phyloP scores from a whole-genome alignment of 2,329 filamentous ascomycete species.

The Penicillium capsulatum region DNA sequence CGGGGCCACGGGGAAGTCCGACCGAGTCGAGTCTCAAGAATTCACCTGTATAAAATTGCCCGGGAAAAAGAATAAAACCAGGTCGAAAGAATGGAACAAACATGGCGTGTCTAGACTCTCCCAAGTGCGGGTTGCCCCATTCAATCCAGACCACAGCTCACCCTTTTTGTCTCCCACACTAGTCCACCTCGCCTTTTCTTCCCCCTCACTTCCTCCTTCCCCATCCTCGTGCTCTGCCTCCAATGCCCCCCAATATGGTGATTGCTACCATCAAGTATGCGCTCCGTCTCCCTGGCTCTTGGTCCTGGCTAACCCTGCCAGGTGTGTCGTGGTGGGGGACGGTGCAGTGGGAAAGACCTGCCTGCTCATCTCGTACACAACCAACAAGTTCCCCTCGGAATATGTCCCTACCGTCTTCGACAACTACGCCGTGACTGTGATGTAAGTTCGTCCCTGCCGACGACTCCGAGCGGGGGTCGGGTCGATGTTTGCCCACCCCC shows the following conservation, averaged over 20 bases:
- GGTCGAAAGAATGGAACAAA: background rate
- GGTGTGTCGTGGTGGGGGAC: slow-evolving; percentile 98
- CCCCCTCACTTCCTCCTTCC: slow-evolving; percentile 1
- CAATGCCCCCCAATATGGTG: slow-evolving; percentile 46
- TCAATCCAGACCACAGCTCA: slow-evolving; percentile 27
- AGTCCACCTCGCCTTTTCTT: slow-evolving; percentile 9
- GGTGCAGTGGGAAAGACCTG: slow-evolving; percentile 99
- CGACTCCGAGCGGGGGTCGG: background rate
- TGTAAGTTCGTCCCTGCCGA: slow-evolving; percentile 61
- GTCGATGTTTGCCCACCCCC: too few species aligned
- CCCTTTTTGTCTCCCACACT: slow-evolving; percentile 29
- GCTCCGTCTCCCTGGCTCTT: slow-evolving; percentile 9
- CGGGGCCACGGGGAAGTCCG: too few species aligned
- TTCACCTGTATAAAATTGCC: too few species aligned
- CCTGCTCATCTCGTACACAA: slow-evolving; percentile 97
- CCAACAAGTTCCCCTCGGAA: slow-evolving; percentile 99
- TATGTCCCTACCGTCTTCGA: slow-evolving; percentile 99
- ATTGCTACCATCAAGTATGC: slow-evolving; percentile 62
- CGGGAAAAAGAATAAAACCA: too few species aligned
- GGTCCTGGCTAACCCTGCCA: slow-evolving; percentile 41
- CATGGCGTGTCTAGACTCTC: slow-evolving; percentile 20
- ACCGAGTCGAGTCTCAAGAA: too few species aligned
- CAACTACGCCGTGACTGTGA: slow-evolving; percentile 99
- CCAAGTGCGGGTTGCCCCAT: slow-evolving; percentile 21
- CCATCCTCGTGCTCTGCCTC: slow-evolving; percentile 6